Evolutionary conservation across 768 basidiomycete species (phyloP), one percentile per base, ranked within the genome.

Genomic region (Boletus vinaceobasis): DNA sequence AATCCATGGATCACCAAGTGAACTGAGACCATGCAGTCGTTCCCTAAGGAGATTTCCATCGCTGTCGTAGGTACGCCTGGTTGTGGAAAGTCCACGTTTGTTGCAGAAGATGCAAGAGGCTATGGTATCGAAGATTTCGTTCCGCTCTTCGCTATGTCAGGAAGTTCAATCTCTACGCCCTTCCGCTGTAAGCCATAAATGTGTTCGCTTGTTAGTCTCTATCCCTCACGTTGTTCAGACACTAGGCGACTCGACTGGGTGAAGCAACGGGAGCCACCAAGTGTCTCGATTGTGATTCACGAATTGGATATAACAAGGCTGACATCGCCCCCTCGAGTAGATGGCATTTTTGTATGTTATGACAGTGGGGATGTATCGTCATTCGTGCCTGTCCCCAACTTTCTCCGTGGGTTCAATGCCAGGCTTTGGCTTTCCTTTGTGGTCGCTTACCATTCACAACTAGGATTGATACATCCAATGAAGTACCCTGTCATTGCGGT

Each of bases 341-440:
- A 93, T 58, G 96, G 88, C 1, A 82, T 87, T 14, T 80, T 97
- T 49, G 76, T 97, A 26, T 97, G 93, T 65, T 97, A 94, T 69
- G 90, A 94, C 71, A 81, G 86, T 10, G 80, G 83, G 1, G 75
- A 82, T 53, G 66, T 67, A 52, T 69, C 74, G 2, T 92, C 92
- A 21, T 86, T 90, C 62, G 69, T 69, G 15, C 85, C 83, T 15
- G 78, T 95, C 17, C 78, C 83, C 66, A 78, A 78, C 31, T 77
- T 91, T 45, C 75, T 95, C 32, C 78, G 93, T 94, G 65, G 71
- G 90, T 80, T 17, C 5, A 48, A 38, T 43, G 14, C 26, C 39
- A 26, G 42, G 7, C 29, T 54, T 51, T 27, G n/a, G 19, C 40
- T 47, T 60, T 43, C 51, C 15, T 29, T 42, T 54, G n/a, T 42